Base-by-base conservation (phyloP, 306 rosid genomes). In the Prunus dulcis region DNA sequence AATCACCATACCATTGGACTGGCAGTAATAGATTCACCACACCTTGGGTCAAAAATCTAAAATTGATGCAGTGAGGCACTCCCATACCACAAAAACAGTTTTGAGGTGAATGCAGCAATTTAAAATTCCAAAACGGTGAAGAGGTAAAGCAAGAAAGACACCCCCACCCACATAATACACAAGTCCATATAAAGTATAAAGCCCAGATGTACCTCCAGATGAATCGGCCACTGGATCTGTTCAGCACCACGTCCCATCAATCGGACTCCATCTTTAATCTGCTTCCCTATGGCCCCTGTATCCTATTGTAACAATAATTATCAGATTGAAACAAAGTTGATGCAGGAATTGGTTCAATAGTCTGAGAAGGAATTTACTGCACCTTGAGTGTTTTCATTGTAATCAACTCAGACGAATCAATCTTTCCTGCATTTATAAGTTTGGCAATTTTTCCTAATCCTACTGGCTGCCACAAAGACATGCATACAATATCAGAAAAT, bases 161-260 rank as follows among this genome's bases (percentile, higher is more conserved):
- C 63, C 34, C 30, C 9, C 18, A 30, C 43, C 76, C 50, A 25
- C 67, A 65, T 52, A 71, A 68, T n/a, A 78, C 17, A 67, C 52
- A 38, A 50, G 75, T 57, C 22, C 57, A 34, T 20, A 75, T 78
- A 18, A 50, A 28, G 55, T 47, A 45, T 22, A 60, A 79, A 5
- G 65, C 27, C 64, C 71, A 12, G 57, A 57, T 74, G 62, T 78
- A 94, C 98, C 98, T 94, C 98, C 18, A 94, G 80, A 82, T 92
- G 89, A 80, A 94, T 92, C 49, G 97, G 97, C 98, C 98, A 94
- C 78, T 87, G 78, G 78, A 92, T 86, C 74, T 90, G 88, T 32
- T 94, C 97, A 68, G 97, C 88, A 67, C 98, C 96, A 38, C 98
- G 98, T 15, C 97, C 97, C 98, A 94, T 92, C 84, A 94, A 85